These are phyloP conservation scores for Monosporascus sp. DNA, from an alignment of 2,329 filamentous ascomycete species.

Conservation along the genomic window DNA sequence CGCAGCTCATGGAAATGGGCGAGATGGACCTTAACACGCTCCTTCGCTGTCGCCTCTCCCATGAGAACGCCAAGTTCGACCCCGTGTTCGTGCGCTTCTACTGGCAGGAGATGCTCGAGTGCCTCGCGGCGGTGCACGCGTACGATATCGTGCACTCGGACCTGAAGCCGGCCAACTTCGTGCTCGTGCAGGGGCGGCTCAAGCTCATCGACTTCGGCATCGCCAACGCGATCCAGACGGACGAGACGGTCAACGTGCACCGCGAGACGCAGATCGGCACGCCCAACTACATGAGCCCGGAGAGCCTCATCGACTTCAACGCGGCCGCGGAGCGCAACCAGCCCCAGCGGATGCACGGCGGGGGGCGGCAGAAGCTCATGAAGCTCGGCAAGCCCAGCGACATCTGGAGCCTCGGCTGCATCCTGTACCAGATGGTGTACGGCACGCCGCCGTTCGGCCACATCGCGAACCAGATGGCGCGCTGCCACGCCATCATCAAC, in stretches of 20 bases:
- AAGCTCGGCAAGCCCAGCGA: slow-evolving; percentile 94
- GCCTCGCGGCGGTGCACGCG: slow-evolving; percentile 81
- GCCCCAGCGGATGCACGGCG: neutral
- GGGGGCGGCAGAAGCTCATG: slow-evolving; percentile 65
- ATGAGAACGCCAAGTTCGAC: slow-evolving; percentile 72
- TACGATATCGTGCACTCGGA: slow-evolving; percentile 95
- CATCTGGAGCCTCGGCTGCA: slow-evolving; percentile 93
- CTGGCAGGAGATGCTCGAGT: slow-evolving; percentile 99
- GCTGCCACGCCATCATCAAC: slow-evolving; percentile 83
- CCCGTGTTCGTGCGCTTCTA: slow-evolving; percentile 91
- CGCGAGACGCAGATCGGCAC: slow-evolving; percentile 93
- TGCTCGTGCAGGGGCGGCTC: slow-evolving; percentile 80
- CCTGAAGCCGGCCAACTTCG: slow-evolving; percentile 94
- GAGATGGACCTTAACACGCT: slow-evolving; percentile 90
- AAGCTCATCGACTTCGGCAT: slow-evolving; percentile 99
- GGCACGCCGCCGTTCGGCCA: slow-evolving; percentile 94
- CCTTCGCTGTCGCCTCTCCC: slow-evolving; percentile 66
- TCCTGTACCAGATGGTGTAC: slow-evolving; percentile 97
- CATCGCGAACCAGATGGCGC: slow-evolving; percentile 78
- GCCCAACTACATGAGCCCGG: slow-evolving; percentile 97
- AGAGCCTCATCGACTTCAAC: slow-evolving; percentile 85
- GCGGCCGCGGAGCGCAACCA: slow-evolving; percentile 20
- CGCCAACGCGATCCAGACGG: slow-evolving; percentile 91
- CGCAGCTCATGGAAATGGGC: slow-evolving; percentile 90
- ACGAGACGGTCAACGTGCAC: slow-evolving; percentile 96